A percentile compares a stretch with the other conserved stretches of the same genome.
Conservation (phyloP, 78 protist genomes). For the Protostelium mycophagum region DNA sequence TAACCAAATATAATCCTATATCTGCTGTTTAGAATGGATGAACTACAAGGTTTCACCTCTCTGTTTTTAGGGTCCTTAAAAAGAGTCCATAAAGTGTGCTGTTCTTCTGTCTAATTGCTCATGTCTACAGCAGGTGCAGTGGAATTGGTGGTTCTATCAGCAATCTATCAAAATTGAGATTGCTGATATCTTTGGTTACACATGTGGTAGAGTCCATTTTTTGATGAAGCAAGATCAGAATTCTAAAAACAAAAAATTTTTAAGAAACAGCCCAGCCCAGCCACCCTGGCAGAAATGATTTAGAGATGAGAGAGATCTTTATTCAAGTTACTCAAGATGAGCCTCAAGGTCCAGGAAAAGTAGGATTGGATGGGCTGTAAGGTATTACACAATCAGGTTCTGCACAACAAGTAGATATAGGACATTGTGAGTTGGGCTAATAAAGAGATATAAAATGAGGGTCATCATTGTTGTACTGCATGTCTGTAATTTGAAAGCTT, state of each 20-base stretch:
- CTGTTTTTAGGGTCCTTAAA: too few species aligned
- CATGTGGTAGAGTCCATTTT: background rate
- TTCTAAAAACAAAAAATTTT: background rate
- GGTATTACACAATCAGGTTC: background rate
- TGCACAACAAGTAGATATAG: background rate
- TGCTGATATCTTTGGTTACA: background rate
- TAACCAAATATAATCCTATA: background rate
- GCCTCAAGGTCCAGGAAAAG: background rate
- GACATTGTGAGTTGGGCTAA: slow-evolving; percentile 1
- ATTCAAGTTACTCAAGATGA: background rate
- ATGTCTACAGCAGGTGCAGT: slow-evolving; percentile 1
- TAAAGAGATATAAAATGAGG: background rate
- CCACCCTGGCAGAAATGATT: background rate
- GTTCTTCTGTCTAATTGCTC: background rate
- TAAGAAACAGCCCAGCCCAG: too few species aligned
- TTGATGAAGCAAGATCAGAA: background rate
- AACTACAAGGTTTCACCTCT: background rate
- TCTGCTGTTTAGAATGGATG: background rate
- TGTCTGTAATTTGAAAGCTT: background rate
- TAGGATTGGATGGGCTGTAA: background rate
- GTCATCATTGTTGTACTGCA: background rate
- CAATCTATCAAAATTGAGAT: background rate
- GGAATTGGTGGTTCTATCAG: background rate
- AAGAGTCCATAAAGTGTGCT: slow-evolving; percentile 1
- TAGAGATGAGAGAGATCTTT: background rate